phyloP scores from a whole-genome alignment of 176 grass and related monocot species.

The Triticum dicoccoides region DNA sequence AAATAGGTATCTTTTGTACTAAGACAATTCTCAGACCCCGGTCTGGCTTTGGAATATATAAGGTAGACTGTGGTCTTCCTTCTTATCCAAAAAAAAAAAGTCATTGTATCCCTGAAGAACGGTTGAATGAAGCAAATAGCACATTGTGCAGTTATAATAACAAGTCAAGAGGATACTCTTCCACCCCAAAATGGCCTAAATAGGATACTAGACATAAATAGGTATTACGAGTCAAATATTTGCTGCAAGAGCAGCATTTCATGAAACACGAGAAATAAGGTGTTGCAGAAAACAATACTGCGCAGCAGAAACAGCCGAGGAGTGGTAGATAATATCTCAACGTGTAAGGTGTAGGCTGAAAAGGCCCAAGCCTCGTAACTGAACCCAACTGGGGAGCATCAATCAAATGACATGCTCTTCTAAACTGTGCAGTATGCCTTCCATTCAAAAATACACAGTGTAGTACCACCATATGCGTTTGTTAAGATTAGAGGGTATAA shows the following conservation, averaged over 20 bases:
- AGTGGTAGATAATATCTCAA: conserved; percentile 11
- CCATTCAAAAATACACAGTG: not conserved
- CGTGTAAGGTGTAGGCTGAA: not conserved
- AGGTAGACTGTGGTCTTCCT: no score
- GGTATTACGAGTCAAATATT: not conserved
- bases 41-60: no score
- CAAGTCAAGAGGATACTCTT: not conserved
- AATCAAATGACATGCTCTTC: conserved; percentile 1
- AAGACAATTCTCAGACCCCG: no score
- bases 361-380: not conserved
- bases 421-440: not conserved
- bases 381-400: not conserved
- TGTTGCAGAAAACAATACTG: conserved; percentile 3
- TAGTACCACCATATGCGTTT: not conserved
- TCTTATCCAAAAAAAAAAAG: not conserved
- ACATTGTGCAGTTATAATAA: not conserved
- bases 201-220: conserved; percentile 1
- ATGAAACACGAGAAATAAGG: not conserved
- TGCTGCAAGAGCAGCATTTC: conserved; percentile 6
- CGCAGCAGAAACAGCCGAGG: not conserved
- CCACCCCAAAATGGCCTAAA: conserved; percentile 1
- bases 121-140: not conserved
- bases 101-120: not conserved
- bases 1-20: no score
- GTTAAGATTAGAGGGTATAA: not conserved